phyloP scores from a whole-genome alignment of 225 moss, liverwort and hornwort genomes.

The Marchantia polymorpha region DNA sequence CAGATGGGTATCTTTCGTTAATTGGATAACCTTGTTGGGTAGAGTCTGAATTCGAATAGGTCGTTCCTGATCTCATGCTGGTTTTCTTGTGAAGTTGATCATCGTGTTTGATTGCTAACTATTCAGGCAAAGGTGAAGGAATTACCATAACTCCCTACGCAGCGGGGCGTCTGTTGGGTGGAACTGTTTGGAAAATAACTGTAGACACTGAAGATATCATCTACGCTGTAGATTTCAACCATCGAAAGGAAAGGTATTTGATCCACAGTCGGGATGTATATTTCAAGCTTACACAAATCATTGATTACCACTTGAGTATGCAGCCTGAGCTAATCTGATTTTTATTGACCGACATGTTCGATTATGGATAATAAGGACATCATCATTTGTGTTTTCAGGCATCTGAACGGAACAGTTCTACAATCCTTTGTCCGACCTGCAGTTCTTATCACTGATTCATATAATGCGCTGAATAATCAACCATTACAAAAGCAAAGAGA shows the following conservation, averaged over 20 bases:
- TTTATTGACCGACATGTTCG: background rate
- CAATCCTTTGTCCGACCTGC: constrained; percentile 89
- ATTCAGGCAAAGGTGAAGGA: constrained; percentile 89
- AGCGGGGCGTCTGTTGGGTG: constrained; percentile 90
- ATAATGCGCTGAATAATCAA: constrained; percentile 93
- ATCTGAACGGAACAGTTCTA: constrained; percentile 92
- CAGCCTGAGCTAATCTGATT: background rate
- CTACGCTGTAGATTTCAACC: constrained; percentile 96
- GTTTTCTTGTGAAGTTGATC: background rate
- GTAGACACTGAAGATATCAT: constrained; percentile 97
- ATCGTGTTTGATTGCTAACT: background rate
- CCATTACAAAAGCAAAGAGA: constrained; percentile 89
- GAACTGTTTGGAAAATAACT: constrained; percentile 95
- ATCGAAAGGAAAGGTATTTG: constrained; percentile 84
- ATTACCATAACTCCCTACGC: constrained; percentile 96
- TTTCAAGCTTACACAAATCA: too few species aligned
- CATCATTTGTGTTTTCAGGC: constrained; percentile 47
- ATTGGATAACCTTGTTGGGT: background rate
- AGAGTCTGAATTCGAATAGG: background rate
- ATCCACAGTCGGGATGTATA: background rate
- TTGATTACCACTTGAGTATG: background rate
- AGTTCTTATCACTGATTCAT: constrained; percentile 94
- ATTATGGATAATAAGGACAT: background rate
- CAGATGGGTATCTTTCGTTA: too few species aligned
- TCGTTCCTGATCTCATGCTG: background rate